phyloP scores from a whole-genome alignment of 208 protist genomes.

The Trypanosoma cruzi region DNA sequence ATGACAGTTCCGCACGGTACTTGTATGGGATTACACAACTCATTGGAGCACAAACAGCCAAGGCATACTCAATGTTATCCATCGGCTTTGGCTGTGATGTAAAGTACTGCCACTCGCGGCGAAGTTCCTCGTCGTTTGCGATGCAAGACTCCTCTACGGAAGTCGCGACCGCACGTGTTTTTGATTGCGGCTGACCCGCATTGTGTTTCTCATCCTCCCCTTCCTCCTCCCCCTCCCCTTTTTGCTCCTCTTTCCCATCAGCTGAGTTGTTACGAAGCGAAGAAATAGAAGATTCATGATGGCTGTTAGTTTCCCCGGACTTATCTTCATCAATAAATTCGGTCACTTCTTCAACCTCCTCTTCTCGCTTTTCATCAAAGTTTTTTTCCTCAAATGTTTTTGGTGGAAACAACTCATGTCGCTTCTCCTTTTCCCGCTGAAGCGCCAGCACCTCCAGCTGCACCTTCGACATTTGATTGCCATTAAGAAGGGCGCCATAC shows the following conservation, averaged over 20 bases:
- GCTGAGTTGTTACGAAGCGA: not conserved
- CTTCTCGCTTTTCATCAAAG: too few relatives aligned
- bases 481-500: constrained; percentile 61
- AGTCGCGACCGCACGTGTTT: not conserved
- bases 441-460: constrained; percentile 34
- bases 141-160: not conserved
- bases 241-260: not conserved
- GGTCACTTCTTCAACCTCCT: constrained; percentile 9
- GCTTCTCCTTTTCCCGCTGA: constrained; percentile 28
- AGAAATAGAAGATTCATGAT: not conserved
- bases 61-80: constrained; percentile 22
- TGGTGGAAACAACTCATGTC: constrained; percentile 1
- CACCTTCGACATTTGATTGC: constrained; percentile 58
- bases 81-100: constrained; percentile 13
- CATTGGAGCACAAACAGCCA: constrained; percentile 28
- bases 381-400: constrained; percentile 28
- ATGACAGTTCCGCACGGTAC: constrained; percentile 41
- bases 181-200: not conserved
- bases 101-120: constrained; percentile 21
- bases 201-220: not conserved
- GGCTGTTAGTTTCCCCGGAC: constrained; percentile 2
- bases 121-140: constrained; percentile 25
- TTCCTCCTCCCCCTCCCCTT: constrained; percentile 1
- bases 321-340: constrained; percentile 17
- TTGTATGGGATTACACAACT: constrained; percentile 44